phyloP scores from a whole-genome alignment of 495 filamentous ascomycete genomes.

The Daldinia childiae region DNA sequence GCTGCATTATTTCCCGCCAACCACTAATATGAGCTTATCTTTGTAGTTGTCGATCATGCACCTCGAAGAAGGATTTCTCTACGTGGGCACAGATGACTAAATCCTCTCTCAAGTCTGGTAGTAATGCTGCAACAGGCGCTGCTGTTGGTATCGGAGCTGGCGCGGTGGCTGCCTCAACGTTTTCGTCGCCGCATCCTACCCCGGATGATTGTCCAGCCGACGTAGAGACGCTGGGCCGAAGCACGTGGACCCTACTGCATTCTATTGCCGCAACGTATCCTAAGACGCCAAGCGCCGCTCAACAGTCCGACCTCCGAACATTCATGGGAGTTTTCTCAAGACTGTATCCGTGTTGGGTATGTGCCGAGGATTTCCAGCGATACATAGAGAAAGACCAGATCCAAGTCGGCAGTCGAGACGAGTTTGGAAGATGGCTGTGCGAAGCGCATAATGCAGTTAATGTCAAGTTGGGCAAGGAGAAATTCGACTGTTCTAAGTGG shows the following conservation, averaged over 20 bases:
- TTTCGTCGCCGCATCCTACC: constrained; percentile 28
- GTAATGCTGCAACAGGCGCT: constrained; percentile 41
- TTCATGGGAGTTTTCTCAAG: constrained; percentile 84
- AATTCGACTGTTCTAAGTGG: constrained; percentile 92
- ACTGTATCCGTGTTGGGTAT: constrained; percentile 94
- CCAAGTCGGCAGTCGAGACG: constrained; percentile 69
- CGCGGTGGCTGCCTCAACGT: constrained; percentile 45
- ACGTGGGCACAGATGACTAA: constrained; percentile 69
- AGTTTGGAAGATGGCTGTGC: constrained; percentile 94
- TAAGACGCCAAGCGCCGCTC: constrained; percentile 63
- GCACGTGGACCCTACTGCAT: constrained; percentile 93
- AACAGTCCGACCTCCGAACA: constrained; percentile 77
- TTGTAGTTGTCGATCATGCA: constrained; percentile 87
- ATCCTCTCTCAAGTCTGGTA: constrained; percentile 61
- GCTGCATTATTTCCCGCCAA: constrained; percentile 2
- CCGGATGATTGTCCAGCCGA: constrained; percentile 76
- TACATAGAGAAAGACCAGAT: constrained; percentile 84
- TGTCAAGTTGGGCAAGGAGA: constrained; percentile 86
- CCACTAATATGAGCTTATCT: constrained; percentile 28
- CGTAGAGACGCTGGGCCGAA: constrained; percentile 83
- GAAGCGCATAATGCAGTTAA: constrained; percentile 99
- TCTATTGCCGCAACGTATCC: constrained; percentile 91
- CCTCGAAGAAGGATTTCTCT: constrained; percentile 73
- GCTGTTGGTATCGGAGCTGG: constrained; percentile 44
- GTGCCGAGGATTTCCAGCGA: constrained; percentile 86